phyloP scores from a whole-genome alignment of 23 red algal genomes.

The Gracilaria caudata region DNA sequence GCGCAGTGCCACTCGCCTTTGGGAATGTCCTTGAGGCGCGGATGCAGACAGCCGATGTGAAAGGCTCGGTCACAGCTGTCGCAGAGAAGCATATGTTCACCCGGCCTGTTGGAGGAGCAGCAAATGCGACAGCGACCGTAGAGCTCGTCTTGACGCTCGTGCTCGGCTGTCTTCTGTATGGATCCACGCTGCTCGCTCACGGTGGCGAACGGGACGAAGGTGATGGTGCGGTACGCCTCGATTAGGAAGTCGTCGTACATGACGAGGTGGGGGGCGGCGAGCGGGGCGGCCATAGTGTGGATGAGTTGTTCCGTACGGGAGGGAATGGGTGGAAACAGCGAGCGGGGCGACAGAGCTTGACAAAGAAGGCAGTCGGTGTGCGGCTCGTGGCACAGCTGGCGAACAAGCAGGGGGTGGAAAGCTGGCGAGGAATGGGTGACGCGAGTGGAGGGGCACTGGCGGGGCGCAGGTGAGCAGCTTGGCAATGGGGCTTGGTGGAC shows the following conservation, averaged over 20 bases:
- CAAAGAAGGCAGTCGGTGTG: neutral
- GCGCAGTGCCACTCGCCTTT: conserved; percentile 38
- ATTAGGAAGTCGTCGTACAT: conserved; percentile 45
- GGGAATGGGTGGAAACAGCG: neutral
- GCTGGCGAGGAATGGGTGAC: no score
- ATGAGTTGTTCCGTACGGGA: neutral
- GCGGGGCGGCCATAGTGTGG: neutral
- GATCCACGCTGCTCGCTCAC: conserved; percentile 17
- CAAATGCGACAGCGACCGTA: conserved; percentile 42
- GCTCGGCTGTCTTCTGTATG: neutral
- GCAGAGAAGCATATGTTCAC: conserved; percentile 25
- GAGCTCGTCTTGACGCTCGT: conserved; percentile 33
- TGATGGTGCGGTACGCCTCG: conserved; percentile 53
- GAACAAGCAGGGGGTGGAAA: no score
- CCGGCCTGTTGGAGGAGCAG: neutral
- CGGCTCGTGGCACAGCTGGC: no score
- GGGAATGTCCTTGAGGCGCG: conserved; percentile 13
- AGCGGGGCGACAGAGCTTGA: neutral
- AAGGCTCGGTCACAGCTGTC: conserved; percentile 39
- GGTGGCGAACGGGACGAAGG: conserved; percentile 32
- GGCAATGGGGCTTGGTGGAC: no score
- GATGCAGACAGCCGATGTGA: conserved; percentile 7
- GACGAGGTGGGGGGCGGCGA: conserved; percentile 23
- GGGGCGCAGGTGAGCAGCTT: no score
- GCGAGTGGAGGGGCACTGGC: no score